Base-by-base conservation (phyloP, 1,284 basidiomycete species). In the Pseudomicrostroma phylloplanum region DNA sequence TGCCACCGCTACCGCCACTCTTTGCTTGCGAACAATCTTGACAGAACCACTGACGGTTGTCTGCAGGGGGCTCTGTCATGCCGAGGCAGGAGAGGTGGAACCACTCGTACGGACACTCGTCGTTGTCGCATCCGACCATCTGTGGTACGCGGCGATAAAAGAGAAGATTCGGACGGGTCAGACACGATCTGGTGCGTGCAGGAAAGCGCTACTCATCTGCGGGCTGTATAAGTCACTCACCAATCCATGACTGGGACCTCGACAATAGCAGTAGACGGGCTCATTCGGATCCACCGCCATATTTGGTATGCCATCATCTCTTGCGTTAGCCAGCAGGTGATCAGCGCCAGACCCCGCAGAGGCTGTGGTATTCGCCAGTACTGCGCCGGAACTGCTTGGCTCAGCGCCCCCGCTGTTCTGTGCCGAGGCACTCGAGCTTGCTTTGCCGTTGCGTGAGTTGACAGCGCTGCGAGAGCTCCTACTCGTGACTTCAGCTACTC, bases 211-310 rank as follows among this genome's bases (percentile, higher is more conserved):
- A 66, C 77, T 62, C 57, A 80, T 78, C 58, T 81, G 30, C 30
- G 9, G 4, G 30, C 9, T 36, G 4, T 36, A 4, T 36, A 9
- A 3, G 3, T 9, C 9, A 36, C 30, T 36, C 30, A 36, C 30
- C 30, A 36, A 70, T 54, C 82, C 83, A 55, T 79, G 81, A 1
- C 81, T 82, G 21, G 82, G 81, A 48, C 81, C 73, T 56, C 82
- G 71, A 70, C 83, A 83, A 71, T 82, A 82, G 69, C 83, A 83
- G 69, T 83, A 83, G 26, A 75, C 78, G 39, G 82, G 83, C 68
- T 83, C 83, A 66, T 81, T 82, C 1, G 81, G 81, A 56, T 70
- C 71, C 41, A 76, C 67, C 6, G 77, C 72, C 67, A 77, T 72
- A 23, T 71, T 69, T 9, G 48, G 57, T 1, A 67, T 13, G 3